Conservation (phyloP, 441 rosid genomes). For the Pelargonium australe region DNA sequence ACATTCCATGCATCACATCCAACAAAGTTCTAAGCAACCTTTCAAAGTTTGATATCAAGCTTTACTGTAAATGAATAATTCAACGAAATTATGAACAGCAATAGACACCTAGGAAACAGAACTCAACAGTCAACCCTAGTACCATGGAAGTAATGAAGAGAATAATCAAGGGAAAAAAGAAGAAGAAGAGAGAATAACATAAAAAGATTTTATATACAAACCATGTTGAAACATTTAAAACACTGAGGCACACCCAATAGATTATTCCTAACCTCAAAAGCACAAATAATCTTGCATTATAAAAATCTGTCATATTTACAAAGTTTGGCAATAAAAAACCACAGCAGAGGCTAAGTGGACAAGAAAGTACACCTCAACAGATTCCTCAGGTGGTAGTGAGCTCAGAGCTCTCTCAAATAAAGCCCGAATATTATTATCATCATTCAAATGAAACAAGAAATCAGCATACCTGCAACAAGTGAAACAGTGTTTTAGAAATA, state of each 20-base stretch:
- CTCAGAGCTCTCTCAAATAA: constrained; percentile 91
- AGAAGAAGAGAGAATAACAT: not conserved
- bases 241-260: not conserved
- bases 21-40: not conserved
- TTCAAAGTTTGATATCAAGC: not conserved
- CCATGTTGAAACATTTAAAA: not conserved
- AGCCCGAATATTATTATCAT: constrained; percentile 89
- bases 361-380: constrained; percentile 57
- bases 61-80: not conserved
- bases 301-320: not conserved
- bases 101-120: not conserved
- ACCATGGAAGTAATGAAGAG: no score
- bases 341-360: not conserved
- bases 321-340: not conserved
- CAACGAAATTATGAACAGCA: not conserved
- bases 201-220: not conserved
- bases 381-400: constrained; percentile 74
- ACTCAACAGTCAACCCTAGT: no score
- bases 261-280: not conserved
- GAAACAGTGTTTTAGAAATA: not conserved
- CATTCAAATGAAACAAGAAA: constrained; percentile 88
- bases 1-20: not conserved
- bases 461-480: constrained; percentile 72
- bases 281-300: not conserved
- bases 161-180: not conserved